Conservation (phyloP, 345 rosid species). For the Sapria himalayana region DNA sequence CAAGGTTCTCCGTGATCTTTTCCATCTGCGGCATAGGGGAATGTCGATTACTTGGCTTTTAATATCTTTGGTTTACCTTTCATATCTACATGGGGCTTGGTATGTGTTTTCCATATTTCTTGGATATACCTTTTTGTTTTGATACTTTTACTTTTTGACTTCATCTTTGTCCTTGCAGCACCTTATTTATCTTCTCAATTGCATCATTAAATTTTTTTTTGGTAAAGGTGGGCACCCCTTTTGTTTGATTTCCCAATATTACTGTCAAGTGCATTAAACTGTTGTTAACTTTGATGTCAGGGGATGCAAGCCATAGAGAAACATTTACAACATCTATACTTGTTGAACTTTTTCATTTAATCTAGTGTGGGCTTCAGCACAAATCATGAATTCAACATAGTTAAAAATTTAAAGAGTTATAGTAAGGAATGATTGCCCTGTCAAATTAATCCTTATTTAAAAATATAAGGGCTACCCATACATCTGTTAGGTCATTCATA, state of each 20-base stretch:
- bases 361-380: no score
- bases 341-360: no score
- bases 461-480: no score
- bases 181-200: slow-evolving; percentile 36
- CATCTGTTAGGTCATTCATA: no score
- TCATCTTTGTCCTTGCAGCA: slow-evolving; percentile 15
- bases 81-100: slow-evolving; percentile 84
- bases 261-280: no score
- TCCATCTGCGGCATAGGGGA: slow-evolving; percentile 32
- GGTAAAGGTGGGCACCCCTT: slow-evolving; percentile 37
- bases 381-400: no score
- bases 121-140: slow-evolving; percentile 2
- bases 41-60: slow-evolving; percentile 60
- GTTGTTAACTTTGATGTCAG: no score
- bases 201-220: slow-evolving; percentile 51
- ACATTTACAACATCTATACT: no score
- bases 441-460: no score
- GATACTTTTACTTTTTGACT: slow-evolving; percentile 1
- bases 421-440: no score
- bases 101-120: slow-evolving; percentile 12
- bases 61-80: slow-evolving; percentile 41
- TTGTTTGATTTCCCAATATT: not conserved
- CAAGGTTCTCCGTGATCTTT: slow-evolving; percentile 16
- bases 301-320: no score
- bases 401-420: no score